Base-by-base conservation (phyloP, 768 basidiomycete genomes). In the Mycena metata region DNA sequence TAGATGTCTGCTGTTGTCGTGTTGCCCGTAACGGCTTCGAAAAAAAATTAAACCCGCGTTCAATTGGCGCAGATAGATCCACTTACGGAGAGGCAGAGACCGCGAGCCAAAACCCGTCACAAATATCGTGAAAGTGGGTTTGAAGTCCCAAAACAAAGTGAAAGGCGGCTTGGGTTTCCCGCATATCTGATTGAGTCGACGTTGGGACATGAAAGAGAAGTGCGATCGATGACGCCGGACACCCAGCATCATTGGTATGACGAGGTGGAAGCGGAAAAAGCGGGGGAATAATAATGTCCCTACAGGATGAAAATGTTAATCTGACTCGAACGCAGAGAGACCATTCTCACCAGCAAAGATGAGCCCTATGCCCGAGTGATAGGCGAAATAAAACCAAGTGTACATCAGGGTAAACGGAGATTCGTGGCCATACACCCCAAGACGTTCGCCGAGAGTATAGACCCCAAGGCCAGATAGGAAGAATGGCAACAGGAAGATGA, bases 131-230 rank as follows among this genome's bases (percentile, higher is more conserved):
- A 23, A 57, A 39, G 21, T 39, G n/a, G n/a, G n/a, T n/a, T n/a
- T n/a, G n/a, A n/a, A n/a, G n/a, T n/a, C n/a, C n/a, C n/a, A n/a
- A n/a, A n/a, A n/a, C n/a, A n/a, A n/a, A n/a, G n/a, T n/a, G n/a
- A n/a, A n/a, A n/a, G n/a, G n/a, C n/a, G 54, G 19, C 17, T 57
- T 43, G 12, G 43, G n/a, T 59, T 19, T 60, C 17, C 43, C 0
- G 13, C 21, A 60, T n/a, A 58, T 0, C 35, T 47, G 42, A 60
- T 46, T 47, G 58, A 33, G 24, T 26, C 43, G 58, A 33, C 58
- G 58, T 60, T 35, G 43, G 26, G 58, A 60, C 58, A 60, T 60
- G 45, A 60, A 60, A 2, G 58, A 19, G 43, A 60, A 60, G 26
- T 60, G 58, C 2, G 58, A 60, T 8, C 45, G 58, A 47, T 60